Base-by-base conservation (phyloP, 2,329 filamentous ascomycete species). In the Aschersonia sp. region DNA sequence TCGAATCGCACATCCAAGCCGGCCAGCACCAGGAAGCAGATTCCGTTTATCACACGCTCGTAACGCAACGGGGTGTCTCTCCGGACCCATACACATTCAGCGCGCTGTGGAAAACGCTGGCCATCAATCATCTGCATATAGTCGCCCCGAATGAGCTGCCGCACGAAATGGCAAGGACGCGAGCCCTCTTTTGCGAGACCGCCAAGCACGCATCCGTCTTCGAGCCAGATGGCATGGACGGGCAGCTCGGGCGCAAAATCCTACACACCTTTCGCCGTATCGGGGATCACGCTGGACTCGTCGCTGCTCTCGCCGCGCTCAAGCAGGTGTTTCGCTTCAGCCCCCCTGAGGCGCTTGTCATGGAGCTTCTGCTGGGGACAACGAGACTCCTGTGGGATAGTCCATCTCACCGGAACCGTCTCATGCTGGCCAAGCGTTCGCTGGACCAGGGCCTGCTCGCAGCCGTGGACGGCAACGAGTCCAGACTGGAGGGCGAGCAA, bases 41-140 rank as follows among this genome's bases (percentile, higher is more conserved):
- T 55, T 58, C 64, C 3, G 70, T 80, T 31, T 86, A 80, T 60
- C 60, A 65, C 7, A 61, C 65, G 20, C 72, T 86, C 58, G 72
- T 75, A 31, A 54, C 61, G 7, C 63, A 71, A 30, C 65, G 67
- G 38, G 66, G 63, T 32, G 60, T 84, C 41, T 63, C 68, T 45
- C 82, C 83, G 0, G 82, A 87, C 53, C 69, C 80, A 0, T 76
- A 82, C 61, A 86, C 83, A 1, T 87, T 83, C 58, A 73, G 78
- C 51, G 74, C 76, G 12, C 73, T 87, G 10, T 88, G 82, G 80
- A 74, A 75, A 59, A 69, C 74, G 7, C 64, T 79, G 31, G 65
- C 66, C 4, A 62, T 74, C 53, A 78, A 78, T 59, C 69, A 72
- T 4, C 60, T 71, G 12, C 62, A 67, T 46, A 50, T 56, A n/a